Percentiles rank a stretch among this genome's conserved stretches.
Evolutionary conservation across 1,284 basidiomycete genomes (phyloP).

Genomic region (Trichosporon ovoides): DNA sequence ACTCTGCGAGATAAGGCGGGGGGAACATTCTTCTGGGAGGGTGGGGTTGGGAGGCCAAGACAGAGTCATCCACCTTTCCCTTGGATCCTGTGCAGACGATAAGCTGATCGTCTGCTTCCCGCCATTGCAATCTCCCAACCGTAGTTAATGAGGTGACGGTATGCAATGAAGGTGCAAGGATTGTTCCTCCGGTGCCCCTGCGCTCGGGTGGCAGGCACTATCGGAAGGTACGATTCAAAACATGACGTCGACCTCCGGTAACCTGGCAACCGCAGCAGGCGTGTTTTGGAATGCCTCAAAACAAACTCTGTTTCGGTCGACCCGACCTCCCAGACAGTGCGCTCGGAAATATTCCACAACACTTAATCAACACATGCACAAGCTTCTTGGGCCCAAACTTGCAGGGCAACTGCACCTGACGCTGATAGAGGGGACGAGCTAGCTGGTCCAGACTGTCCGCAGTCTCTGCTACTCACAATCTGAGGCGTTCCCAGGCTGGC

Average conservation of each 20-base stretch:
- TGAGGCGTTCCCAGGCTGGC: slow-evolving; percentile 22
- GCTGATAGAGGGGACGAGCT: too few relatives aligned
- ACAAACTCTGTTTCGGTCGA: too few relatives aligned
- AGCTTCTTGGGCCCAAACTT: neutral
- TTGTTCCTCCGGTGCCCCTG: too few relatives aligned
- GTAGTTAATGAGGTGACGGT: neutral
- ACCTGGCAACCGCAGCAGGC: neutral
- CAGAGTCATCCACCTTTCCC: too few relatives aligned
- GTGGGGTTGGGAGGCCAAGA: neutral
- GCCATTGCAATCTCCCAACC: neutral
- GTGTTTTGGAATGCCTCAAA: neutral
- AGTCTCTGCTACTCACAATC: neutral
- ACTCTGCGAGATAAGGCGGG: neutral
- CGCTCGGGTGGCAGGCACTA: neutral
- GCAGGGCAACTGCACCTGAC: neutral
- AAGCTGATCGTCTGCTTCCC: neutral
- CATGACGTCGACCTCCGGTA: slow-evolving; percentile 1
- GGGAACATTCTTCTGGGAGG: neutral
- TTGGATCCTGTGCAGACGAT: too few relatives aligned
- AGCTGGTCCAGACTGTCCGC: neutral
- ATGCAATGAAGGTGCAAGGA: neutral
- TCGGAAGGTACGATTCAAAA: neutral
- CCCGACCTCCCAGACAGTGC: neutral
- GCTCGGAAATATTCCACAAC: neutral
- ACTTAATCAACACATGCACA: slow-evolving; percentile 6